Base-by-base conservation (phyloP, 2,329 filamentous ascomycete species). In the Talaromyces verruculosus region DNA sequence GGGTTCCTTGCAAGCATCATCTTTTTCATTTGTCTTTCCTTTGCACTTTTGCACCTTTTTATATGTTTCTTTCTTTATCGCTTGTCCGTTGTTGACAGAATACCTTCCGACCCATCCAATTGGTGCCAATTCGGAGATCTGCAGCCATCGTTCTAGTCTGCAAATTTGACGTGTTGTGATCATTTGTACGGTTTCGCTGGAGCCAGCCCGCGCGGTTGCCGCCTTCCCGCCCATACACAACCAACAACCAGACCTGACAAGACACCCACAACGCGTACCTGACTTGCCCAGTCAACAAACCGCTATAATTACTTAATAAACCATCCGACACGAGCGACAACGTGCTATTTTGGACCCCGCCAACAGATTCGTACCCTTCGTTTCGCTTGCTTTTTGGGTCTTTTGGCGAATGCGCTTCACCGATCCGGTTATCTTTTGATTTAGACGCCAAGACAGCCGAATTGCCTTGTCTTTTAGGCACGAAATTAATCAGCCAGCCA, bases 241-340 rank as follows among this genome's bases (percentile, higher is more conserved):
- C 61, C 41, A 39, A 15, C 33, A 15, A 35, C 62, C 49, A 57
- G 33, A 13, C 41, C 11, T 19, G 15, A 35, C 39, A 41, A 39
- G 59, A 60, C 60, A 63, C 28, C 60, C 60, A 66, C 65, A 59
- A 60, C 65, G 65, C 61, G 65, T 66, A 59, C 65, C 65, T 63
- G 45, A 65, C 30, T 53, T 62, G 22, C 60, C 60, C 37, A 17
- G 47, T 63, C 61, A 63, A 55, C 61, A 63, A 55, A 63, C 25
- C 33, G 33, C 28, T 55, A 63, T 63, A 57, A 25, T 57, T 15
- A 22, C 53, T 57, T 57, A 7, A 57, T 60, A 45, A 30, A 30
- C 25, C 22, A n/a, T 60, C 39, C 57, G 22, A 43, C 17, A 30
- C 33, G 5, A 57, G 19, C 53, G 28, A 60, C 37, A 30, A 39